phyloP scores from a whole-genome alignment of 2,329 filamentous ascomycete species.

The Teratosphaeria epicoccoides region DNA sequence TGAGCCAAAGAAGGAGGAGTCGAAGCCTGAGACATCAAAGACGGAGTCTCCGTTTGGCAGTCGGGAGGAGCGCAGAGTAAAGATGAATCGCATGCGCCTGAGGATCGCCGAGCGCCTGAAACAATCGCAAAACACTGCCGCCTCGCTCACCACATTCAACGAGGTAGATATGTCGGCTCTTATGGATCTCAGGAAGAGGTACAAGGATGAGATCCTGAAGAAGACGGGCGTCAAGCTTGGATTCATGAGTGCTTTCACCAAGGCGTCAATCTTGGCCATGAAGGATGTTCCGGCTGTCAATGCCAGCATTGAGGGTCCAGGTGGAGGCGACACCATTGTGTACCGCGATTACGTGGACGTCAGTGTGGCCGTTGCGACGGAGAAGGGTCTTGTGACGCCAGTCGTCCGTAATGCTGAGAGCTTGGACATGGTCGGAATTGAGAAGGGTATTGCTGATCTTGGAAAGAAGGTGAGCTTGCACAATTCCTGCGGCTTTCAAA shows the following conservation, averaged over 20 bases:
- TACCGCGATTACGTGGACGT: conserved; percentile 98
- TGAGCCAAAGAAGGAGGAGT: conserved; percentile 34
- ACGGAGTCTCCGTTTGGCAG: conserved; percentile 47
- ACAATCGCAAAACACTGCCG: conserved; percentile 97
- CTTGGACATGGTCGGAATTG: conserved; percentile 79
- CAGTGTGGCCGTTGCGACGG: conserved; percentile 90
- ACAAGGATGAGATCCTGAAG: conserved; percentile 94
- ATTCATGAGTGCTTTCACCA: conserved; percentile 98
- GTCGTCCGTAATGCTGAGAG: conserved; percentile 88
- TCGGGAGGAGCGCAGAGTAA: conserved; percentile 84
- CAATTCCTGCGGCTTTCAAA: neutral
- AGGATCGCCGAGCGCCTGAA: conserved; percentile 95
- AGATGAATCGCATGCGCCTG: conserved; percentile 99
- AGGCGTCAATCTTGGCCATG: conserved; percentile 83
- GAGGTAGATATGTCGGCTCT: conserved; percentile 98
- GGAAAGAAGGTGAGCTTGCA: conserved; percentile 71
- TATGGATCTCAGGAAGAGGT: conserved; percentile 93
- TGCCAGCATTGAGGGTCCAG: conserved; percentile 90
- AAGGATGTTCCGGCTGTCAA: conserved; percentile 90
- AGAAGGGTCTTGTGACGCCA: conserved; percentile 93
- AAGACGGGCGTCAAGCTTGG: conserved; percentile 95
- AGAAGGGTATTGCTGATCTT: conserved; percentile 82
- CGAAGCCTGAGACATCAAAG: conserved; percentile 29
- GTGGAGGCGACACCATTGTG: conserved; percentile 92
- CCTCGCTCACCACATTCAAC: conserved; percentile 95